phyloP scores from a whole-genome alignment of 176 grass and related monocot genomes.

The Ampelocalamus luodianensis region DNA sequence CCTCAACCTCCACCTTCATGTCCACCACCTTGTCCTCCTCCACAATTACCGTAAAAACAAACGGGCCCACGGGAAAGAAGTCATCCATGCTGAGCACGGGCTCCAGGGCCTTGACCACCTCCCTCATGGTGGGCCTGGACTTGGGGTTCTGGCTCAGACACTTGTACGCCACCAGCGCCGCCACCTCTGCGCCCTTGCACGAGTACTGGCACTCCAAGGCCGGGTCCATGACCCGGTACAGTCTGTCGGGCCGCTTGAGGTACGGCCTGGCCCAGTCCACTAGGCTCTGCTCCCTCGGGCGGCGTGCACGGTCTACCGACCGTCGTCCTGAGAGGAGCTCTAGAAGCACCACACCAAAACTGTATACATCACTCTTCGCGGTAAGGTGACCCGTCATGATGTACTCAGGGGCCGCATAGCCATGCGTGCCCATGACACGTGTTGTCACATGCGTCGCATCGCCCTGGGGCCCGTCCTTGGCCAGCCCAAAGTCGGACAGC shows the following conservation, averaged over 20 bases:
- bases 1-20: slow-evolving; percentile 43
- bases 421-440: slow-evolving; percentile 87
- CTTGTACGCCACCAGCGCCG: slow-evolving; percentile 77
- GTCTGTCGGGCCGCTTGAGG: slow-evolving; percentile 53
- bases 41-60: slow-evolving; percentile 67
- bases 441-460: slow-evolving; percentile 88
- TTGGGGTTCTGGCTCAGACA: slow-evolving; percentile 79
- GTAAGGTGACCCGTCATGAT: slow-evolving; percentile 89
- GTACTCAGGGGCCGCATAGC: slow-evolving; percentile 87
- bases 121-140: slow-evolving; percentile 77
- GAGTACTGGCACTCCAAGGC: slow-evolving; percentile 77
- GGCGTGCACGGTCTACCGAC: slow-evolving; percentile 49
- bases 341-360: slow-evolving; percentile 71
- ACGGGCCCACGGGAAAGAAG: slow-evolving; percentile 55
- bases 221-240: slow-evolving; percentile 70
- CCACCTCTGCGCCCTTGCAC: slow-evolving; percentile 63
- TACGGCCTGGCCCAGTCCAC: slow-evolving; percentile 79
- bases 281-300: slow-evolving; percentile 62
- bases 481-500: slow-evolving; percentile 90
- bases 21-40: slow-evolving; percentile 62
- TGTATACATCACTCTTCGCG: slow-evolving; percentile 81
- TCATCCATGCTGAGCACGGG: slow-evolving; percentile 68
- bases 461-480: slow-evolving; percentile 82
- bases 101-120: slow-evolving; percentile 72
- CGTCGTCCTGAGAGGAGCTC: slow-evolving; percentile 67